Evolutionary conservation across 2,329 filamentous ascomycete genomes (phyloP).

Genomic region (Camillea tinctor): DNA sequence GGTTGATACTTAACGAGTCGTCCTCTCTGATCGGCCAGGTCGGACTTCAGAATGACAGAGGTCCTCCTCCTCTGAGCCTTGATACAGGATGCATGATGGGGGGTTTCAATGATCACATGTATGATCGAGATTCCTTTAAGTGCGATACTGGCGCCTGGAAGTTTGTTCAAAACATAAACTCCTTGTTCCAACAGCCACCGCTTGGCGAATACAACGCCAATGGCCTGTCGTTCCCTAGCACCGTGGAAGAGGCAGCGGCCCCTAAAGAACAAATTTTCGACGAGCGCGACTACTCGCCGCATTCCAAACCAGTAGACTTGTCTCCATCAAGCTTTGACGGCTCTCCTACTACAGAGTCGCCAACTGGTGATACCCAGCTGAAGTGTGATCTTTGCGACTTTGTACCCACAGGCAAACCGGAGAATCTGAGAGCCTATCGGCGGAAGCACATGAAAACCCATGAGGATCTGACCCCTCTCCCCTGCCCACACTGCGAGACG

Average conservation of each 20-base stretch:
- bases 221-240: no score
- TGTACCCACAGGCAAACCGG: slow-evolving; percentile 4
- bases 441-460: slow-evolving; percentile 14
- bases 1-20: background rate
- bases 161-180: background rate
- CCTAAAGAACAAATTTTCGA: background rate
- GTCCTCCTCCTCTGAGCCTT: background rate
- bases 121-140: background rate
- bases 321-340: background rate
- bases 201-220: no score
- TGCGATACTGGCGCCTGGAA: background rate
- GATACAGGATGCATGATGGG: background rate
- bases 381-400: slow-evolving; percentile 7
- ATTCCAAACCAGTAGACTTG: background rate
- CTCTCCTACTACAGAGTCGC: background rate
- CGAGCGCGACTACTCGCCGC: background rate
- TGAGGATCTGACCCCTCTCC: background rate
- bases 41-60: background rate
- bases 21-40: background rate
- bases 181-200: no score
- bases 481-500: slow-evolving; percentile 10
- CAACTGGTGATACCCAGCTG: background rate
- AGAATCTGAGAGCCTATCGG: slow-evolving; percentile 9
- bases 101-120: background rate
- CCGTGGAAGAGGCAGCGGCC: no score